Base-by-base conservation (phyloP, 2,329 filamentous ascomycete genomes). In the Aspergillus arachidicola region DNA sequence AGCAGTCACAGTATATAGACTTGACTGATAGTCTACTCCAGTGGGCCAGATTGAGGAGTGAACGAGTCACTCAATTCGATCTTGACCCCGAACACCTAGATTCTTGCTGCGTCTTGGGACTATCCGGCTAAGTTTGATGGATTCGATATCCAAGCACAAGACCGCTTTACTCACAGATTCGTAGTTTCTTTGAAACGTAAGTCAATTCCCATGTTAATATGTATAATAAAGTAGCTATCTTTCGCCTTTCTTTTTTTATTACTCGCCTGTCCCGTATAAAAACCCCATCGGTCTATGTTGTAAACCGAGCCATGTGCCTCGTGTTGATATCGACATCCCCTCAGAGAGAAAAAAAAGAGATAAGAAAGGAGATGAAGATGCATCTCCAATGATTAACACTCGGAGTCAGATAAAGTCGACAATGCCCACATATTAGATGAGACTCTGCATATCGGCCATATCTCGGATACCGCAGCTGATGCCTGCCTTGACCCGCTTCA, bases 401-500 rank as follows among this genome's bases (percentile, higher is more conserved):
- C 16, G 2, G n/a, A 21, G 48, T 26, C 5, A 51, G 14, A 51
- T 51, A 6, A 51, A 51, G 16, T 30, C 16, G 46, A 50, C 46
- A 32, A 32, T 16, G 11, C 21, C 10, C 48, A 51, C 28, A 21
- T n/a, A 51, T 66, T 63, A 75, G 46, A 75, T 62, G 36, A 78
- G 60, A 21, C 69, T 71, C 69, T 72, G 71, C 72, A 81, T 79
- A 4, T 75, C 73, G 9, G 74, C 73, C 69, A 73, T 72, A 66
- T 88, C 82, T 57, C 82, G 80, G 68, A 90, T 86, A 70, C 87
- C 87, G 36, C 81, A 82, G 58, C 83, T 67, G 71, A 88, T 86
- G 38, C 87, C 87, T 57, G 84, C 81, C 75, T 86, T 83, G 66
- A 87, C 83, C 63, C 87, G 81, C 81, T 89, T 87, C 64, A 89